Base-by-base conservation (phyloP, 345 rosid genomes). In the Dipteronia dyeriana region DNA sequence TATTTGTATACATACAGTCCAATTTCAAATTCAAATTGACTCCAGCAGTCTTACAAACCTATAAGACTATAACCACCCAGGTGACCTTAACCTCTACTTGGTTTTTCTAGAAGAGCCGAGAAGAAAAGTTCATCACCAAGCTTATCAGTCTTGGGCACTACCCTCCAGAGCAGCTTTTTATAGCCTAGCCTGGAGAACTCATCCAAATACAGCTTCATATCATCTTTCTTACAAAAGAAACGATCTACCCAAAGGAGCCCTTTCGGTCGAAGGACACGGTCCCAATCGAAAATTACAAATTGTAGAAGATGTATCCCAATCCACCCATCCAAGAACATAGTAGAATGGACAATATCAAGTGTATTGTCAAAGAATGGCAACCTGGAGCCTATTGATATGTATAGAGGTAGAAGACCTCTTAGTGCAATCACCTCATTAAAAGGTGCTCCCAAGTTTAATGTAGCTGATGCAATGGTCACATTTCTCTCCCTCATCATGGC, bases 91-190 rank as follows among this genome's bases (percentile, higher is more conserved):
- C 65, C 57, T 75, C 89, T 63, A n/a, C 74, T 26, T 65, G 89
- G 90, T 77, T 87, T 87, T 78, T 90, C 94, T 19, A 87, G 79
- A 70, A 86, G 86, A 68, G 89, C 94, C 66, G 88, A 88, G 75
- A 90, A 79, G 87, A 80, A 90, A 38, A 81, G 68, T 76, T 88
- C 89, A 41, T 84, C 85, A 45, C 59, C 84, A 7, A 70, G 23
- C 84, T 82, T 88, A 68, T 87, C 90, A 0, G 79, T 87, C 81
- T 88, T 90, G 1, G 88, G 81, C 2, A 84, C 90, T 3, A 83
- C 70, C 75, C 80, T 87, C 89, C 89, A 83, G 17, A 82, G 71
- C 34, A 86, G 80, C 82, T 78, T 86, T 71, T 20, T 81, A 78
- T 86, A 90, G 4, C 85, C 78, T 20, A 88, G 80, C 79, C 85